Base-by-base conservation (phyloP, 2,329 filamentous ascomycete species). In the Fusarium algeriense region DNA sequence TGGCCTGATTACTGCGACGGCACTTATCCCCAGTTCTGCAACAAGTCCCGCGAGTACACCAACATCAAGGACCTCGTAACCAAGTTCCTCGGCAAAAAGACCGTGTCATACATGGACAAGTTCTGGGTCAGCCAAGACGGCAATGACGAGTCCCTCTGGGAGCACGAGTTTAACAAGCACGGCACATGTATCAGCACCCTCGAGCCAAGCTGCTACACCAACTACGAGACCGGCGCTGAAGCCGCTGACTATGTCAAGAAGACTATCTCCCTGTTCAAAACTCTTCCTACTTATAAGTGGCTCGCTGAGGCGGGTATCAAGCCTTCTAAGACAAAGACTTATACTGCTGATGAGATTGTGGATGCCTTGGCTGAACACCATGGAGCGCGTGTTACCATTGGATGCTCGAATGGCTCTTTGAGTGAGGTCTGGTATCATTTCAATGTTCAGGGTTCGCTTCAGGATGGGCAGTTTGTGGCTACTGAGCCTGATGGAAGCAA, bases 81-180 rank as follows among this genome's bases (percentile, higher is more conserved):
- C 14, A 84, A 86, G 34, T 86, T 86, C 65, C 66, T 67, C 19
- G 85, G 86, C 54, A 82, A 82, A 2, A 86, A 87, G 32, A 84
- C 91, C 2, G 83, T 94, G 3, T 81, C 82, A 4, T 92, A 90
- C 77, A 94, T 94, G 91, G 80, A 87, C 53, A 88, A 82, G 2
- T 93, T 91, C 82, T 94, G 92, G 92, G 90, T 92, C 76, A 89
- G 91, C 75, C 88, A 91, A 78, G 77, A 86, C 54, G 91, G 90
- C 58, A 80, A 90, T 34, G 87, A 91, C 69, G 87, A 91, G 73
- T 82, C 82, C 13, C 87, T 94, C 67, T 94, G 92, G 92, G 84
- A 91, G 78, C 91, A 94, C 78, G 92, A 94, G 80, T 94, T 90
- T 89, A 83, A 84, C 71, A 94, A 93, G 79, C 92, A 94, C 78